Percentiles rank a stretch among this genome's conserved stretches.
Conservation (phyloP, 352 stramenopile genomes). For the Phytophthora tentaculata region DNA sequence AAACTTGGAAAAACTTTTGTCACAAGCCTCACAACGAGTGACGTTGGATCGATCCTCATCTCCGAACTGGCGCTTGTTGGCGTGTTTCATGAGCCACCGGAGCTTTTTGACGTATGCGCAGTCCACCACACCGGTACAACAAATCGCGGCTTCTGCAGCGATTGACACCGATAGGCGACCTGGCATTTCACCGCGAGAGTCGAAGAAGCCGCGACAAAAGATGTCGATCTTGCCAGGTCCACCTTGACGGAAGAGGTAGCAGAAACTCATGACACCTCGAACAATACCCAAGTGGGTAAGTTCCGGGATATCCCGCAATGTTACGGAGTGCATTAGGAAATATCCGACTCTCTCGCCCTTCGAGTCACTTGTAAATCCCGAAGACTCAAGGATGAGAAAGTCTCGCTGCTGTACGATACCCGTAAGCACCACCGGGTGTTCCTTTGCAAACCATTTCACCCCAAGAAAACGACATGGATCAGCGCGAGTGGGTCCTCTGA, state of each 20-base stretch:
- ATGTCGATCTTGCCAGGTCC: conserved; percentile 36
- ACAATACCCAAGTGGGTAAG: conserved; percentile 53
- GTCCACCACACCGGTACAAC: conserved; percentile 46
- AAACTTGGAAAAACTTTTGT: conserved; percentile 30
- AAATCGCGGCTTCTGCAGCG: conserved; percentile 50
- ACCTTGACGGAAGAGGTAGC: conserved; percentile 52
- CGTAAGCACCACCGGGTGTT: conserved; percentile 42
- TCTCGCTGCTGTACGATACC: conserved; percentile 57
- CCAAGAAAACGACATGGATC: conserved; percentile 58
- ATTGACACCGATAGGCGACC: conserved; percentile 48
- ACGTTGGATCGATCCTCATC: not conserved
- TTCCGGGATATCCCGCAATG: conserved; percentile 39
- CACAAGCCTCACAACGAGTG: conserved; percentile 35
- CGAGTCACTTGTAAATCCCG: conserved; percentile 27
- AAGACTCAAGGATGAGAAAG: conserved; percentile 38
- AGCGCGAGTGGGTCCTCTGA: conserved; percentile 33
- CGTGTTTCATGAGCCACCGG: conserved; percentile 53
- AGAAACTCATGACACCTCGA: conserved; percentile 52
- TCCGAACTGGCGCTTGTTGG: conserved; percentile 5
- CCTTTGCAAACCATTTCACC: conserved; percentile 68
- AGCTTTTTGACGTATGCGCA: conserved; percentile 71
- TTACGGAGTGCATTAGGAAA: conserved; percentile 53
- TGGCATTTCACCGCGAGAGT: conserved; percentile 53
- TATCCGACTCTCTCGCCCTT: conserved; percentile 47
- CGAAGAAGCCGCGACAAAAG: conserved; percentile 61